Conservation (phyloP, 2,329 filamentous ascomycete genomes). For the Lachnellula arida region DNA sequence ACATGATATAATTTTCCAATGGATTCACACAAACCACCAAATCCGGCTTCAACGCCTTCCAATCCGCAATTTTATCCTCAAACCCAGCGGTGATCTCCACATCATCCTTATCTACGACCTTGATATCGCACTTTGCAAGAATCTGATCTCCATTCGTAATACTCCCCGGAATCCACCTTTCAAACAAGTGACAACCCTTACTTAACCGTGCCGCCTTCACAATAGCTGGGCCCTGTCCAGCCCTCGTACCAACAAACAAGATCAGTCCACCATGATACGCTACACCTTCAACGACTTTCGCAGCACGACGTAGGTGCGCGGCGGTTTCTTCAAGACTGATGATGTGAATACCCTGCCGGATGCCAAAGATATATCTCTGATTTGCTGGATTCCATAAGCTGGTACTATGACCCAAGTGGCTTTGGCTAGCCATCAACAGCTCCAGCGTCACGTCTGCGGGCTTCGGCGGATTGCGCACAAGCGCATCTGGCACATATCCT, state of each 20-base stretch:
- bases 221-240: constrained; percentile 75
- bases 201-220: constrained; percentile 76
- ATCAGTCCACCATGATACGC: constrained; percentile 77
- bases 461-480: constrained; percentile 67
- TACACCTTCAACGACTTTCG: constrained; percentile 87
- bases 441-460: constrained; percentile 84
- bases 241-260: constrained; percentile 83
- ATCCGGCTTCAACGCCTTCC: constrained; percentile 73
- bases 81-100: constrained; percentile 51
- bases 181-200: constrained; percentile 81
- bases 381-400: constrained; percentile 94
- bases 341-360: constrained; percentile 84
- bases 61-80: constrained; percentile 57
- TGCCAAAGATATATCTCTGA: constrained; percentile 88
- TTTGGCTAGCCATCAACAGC: constrained; percentile 80
- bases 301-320: constrained; percentile 83
- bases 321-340: constrained; percentile 88
- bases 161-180: constrained; percentile 84
- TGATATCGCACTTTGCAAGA: constrained; percentile 62
- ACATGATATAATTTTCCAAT: constrained; percentile 80
- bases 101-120: constrained; percentile 76
- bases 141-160: constrained; percentile 94
- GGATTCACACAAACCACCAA: constrained; percentile 91
- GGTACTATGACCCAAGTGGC: constrained; percentile 85
- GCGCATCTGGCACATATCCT: constrained; percentile 60